Evolutionary conservation across 2,329 filamentous ascomycete species (phyloP), one percentile per base, ranked within the genome.

Genomic region (Sclerotinia spermophila): DNA sequence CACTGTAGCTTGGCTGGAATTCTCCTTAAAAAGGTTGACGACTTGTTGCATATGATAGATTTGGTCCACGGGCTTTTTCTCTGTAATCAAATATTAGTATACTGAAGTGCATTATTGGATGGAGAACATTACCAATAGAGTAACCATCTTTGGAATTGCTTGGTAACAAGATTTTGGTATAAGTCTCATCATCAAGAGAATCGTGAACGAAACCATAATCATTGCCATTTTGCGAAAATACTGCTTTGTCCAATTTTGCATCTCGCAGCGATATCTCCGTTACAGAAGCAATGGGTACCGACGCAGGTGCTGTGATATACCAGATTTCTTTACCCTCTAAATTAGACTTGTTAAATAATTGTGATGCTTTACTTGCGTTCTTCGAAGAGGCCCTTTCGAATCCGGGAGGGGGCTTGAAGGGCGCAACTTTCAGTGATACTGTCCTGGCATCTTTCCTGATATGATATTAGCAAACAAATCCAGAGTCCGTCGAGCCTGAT

Each of bases 231-330:
- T 92, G 85, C 17, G 83, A 85, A n/a, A 93, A 81, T 21, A 92
- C 80, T 6, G 85, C 75, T 48, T 86, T 82, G 33, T 84, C 84
- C 2, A 83, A 81, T 71, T 84, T 81, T 67, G 86, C 83, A 70
- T 88, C 85, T 75, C 85, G 84, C 56, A 92, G 85, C 51, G 89
- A 85, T 72, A 93, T 82, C 73, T 89, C 85, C 77, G 89, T 86
- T 61, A 94, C 81, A 1, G 90, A 84, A 17, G 86, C 87, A 70
- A 94, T 85, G n/a, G 91, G 88, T 3, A 93, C 82, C 17, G 87
- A 87, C 8, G 88, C 86, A 2, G 92, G 92, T 5, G 90, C 89
- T 15, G 90, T 92, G 75, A 94, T 92, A 79, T 93, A 92, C 92
- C 91, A 94, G 71, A 94, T 83, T 78, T 94, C 89, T 82, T 93